Percentiles rank a stretch among this genome's conserved stretches.
Conservation (phyloP, 345 rosid species). For the Eucalyptus polybractea region DNA sequence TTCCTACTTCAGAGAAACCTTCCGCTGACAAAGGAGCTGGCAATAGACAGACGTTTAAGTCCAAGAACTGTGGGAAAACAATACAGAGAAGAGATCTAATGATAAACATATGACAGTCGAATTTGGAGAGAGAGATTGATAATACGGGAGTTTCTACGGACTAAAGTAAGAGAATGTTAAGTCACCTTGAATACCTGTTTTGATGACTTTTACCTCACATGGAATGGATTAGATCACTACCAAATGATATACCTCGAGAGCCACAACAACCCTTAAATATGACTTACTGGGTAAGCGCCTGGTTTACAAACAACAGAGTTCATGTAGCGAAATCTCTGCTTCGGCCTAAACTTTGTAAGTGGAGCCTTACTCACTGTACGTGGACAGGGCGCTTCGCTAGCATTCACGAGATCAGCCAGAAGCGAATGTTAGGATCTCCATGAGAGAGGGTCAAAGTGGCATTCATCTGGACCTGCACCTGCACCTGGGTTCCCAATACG, state of each 20-base stretch:
- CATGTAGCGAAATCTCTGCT: neutral
- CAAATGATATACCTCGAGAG: neutral
- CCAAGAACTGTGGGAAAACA: neutral
- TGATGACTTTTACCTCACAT: neutral
- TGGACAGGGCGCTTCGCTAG: neutral
- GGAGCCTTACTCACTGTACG: neutral
- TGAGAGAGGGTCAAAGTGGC: neutral
- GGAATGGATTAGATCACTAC: neutral
- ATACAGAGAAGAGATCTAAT: neutral
- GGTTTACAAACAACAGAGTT: neutral
- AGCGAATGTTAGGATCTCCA: neutral
- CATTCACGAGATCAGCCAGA: neutral
- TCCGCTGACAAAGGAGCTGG: neutral
- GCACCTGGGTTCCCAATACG: neutral
- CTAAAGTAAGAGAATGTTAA: neutral
- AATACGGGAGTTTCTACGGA: neutral
- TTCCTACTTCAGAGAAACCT: neutral
- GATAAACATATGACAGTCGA: neutral
- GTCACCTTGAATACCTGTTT: neutral
- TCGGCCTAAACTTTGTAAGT: neutral
- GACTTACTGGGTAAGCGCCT: neutral
- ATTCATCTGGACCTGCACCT: slow-evolving; percentile 17
- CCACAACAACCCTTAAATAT: neutral
- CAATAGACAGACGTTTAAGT: neutral
- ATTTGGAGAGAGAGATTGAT: neutral